Percentiles rank a stretch among this genome's conserved stretches.
phyloP scores from a whole-genome alignment of 345 rosid genomes.

The Cochlearia excelsa region DNA sequence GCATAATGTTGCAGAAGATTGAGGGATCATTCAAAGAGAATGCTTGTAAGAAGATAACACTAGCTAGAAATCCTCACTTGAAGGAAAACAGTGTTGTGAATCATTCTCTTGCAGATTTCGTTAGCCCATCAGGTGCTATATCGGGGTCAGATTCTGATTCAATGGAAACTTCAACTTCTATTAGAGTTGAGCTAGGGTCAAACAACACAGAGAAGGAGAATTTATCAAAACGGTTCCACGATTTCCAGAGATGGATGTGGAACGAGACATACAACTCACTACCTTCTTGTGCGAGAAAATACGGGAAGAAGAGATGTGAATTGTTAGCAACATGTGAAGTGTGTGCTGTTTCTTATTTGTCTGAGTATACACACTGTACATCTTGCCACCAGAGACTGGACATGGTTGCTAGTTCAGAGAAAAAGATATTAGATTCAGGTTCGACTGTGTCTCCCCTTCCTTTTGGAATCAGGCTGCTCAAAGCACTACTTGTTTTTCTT shows the following conservation, averaged over 20 bases:
- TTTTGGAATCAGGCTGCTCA: conserved; percentile 67
- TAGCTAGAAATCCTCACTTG: conserved; percentile 31
- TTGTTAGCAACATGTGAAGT: conserved; percentile 63
- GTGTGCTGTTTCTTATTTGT: conserved; percentile 53
- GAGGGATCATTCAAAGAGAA: conserved; percentile 75
- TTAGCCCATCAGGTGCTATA: conserved; percentile 63
- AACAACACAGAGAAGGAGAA: conserved; percentile 59
- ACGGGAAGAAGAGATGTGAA: conserved; percentile 55
- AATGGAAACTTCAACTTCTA: conserved; percentile 48
- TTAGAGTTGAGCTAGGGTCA: conserved; percentile 78
- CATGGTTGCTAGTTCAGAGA: conserved; percentile 41
- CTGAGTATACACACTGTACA: conserved; percentile 55
- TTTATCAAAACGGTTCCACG: conserved; percentile 65
- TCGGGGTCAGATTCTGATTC: conserved; percentile 52
- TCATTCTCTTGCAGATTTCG: conserved; percentile 38
- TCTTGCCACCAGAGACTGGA: conserved; percentile 66
- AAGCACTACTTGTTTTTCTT: conserved; percentile 54
- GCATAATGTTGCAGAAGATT: conserved; percentile 80
- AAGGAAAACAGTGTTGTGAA: conserved; percentile 39
- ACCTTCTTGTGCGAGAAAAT: conserved; percentile 49
- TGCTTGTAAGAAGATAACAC: conserved; percentile 39
- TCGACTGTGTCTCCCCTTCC: conserved; percentile 54
- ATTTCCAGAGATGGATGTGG: conserved; percentile 84
- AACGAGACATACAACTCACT: conserved; percentile 54
- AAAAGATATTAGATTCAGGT: conserved; percentile 36